Base-by-base conservation (phyloP, 2,329 filamentous ascomycete species). In the Graphilbum sp. region DNA sequence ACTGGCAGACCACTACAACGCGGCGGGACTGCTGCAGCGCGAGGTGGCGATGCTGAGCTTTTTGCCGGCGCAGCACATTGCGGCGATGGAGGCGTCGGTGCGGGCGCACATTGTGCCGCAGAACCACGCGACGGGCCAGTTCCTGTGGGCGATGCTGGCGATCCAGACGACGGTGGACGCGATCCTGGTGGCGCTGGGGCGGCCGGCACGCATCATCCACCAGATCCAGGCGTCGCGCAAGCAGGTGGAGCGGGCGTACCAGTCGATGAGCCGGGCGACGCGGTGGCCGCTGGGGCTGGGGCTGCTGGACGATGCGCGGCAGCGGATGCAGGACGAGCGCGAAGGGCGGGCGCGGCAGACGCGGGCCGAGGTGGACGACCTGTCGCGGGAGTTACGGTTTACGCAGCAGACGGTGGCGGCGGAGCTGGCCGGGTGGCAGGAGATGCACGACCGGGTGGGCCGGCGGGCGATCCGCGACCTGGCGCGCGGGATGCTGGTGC, bases 361-460 rank as follows among this genome's bases (percentile, higher is more conserved):
- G 18, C 72, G 78, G 45, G 58, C 66, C 16, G 84, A 95, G 52
- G 70, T 83, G 11, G 72, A 78, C 17, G 71, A 75, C 32, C 58
- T 94, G n/a, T 78, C 79, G 0, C 74, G 74, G 37, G 90, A 98
- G 57, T 62, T 98, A 39, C 66, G 85, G 36, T 94, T 90, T 56
- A 94, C 87, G 35, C 88, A 95, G 59, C 84, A 92, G 56, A 85
- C 88, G 13, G 88, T 96, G 19, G 88, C 92, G 7, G 70, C 75
- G 2, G 90, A 98, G 60, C 58, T 98, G 40, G 90, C 90, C 1
- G 86, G 83, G 15, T 98, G 90, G 85, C 87, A 94, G 51, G 85
- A 92, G 31, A 73, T 86, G 61, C 76, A 93, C 51, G 83, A 85
- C 47, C 74, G 72, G 50, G 75, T 83, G 60, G 86, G 82, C 2